These are phyloP conservation scores for Microcos paniculata DNA, from an alignment of 345 rosid genomes.

Conservation along the genomic window DNA sequence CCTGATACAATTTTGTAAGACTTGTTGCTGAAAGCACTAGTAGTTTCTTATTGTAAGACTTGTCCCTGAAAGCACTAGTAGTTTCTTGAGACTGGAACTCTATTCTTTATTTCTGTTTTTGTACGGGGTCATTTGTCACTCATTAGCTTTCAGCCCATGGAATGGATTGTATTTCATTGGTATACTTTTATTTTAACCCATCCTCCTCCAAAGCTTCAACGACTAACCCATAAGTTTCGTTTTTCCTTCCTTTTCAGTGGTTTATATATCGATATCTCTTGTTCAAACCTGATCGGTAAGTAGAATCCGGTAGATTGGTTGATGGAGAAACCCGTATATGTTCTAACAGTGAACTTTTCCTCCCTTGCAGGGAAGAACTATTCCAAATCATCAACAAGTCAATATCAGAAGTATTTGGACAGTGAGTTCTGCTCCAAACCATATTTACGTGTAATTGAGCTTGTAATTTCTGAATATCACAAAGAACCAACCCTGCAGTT, in stretches of 20 bases:
- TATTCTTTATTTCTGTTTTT: not conserved
- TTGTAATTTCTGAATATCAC: not conserved
- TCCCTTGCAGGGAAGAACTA: conserved; percentile 65
- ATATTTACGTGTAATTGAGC: not conserved
- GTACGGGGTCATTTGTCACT: not conserved
- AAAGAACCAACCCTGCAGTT: not conserved
- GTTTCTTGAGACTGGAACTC: not conserved
- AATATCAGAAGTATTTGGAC: conserved; percentile 60
- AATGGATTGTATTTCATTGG: not conserved
- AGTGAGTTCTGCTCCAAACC: conserved; percentile 31
- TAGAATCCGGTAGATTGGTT: conserved; percentile 14
- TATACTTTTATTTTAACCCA: not conserved
- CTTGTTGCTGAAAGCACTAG: not conserved
- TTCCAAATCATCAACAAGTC: conserved; percentile 59
- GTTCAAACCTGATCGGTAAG: conserved; percentile 86
- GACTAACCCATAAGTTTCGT: conserved; percentile 21
- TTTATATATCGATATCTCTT: conserved; percentile 85
- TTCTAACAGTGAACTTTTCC: not conserved
- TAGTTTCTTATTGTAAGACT: too few species aligned
- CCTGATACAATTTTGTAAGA: not conserved
- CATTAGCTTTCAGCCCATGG: not conserved
- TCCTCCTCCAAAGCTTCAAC: not conserved
- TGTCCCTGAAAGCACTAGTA: not conserved
- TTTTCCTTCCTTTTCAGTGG: conserved; percentile 55
- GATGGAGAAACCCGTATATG: conserved; percentile 2